Conservation (phyloP, 192 early-diverging fungal species). For the Mortierella claussenii region DNA sequence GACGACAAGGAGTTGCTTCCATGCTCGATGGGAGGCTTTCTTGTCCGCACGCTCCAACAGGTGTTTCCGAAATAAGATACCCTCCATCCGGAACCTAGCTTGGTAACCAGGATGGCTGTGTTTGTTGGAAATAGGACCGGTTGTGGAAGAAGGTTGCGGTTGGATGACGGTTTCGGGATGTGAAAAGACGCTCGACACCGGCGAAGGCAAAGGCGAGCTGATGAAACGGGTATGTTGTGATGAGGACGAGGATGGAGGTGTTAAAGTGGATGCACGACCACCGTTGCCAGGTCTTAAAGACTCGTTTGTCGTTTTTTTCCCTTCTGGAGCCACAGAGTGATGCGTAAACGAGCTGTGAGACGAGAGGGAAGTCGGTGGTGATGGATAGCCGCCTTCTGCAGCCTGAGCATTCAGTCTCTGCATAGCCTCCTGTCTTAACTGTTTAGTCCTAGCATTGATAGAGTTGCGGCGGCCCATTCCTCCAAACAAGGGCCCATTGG, state of each 20-base stretch:
- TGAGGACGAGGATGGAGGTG: neutral
- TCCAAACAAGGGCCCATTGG: slow-evolving; percentile 4
- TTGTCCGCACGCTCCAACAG: slow-evolving; percentile 77
- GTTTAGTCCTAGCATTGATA: slow-evolving; percentile 23
- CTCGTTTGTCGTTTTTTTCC: neutral
- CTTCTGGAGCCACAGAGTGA: neutral
- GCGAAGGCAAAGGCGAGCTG: slow-evolving; percentile 1
- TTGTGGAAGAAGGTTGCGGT: neutral
- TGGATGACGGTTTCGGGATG: neutral
- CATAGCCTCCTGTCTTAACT: slow-evolving; percentile 26
- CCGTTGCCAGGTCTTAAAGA: neutral
- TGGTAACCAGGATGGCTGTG: neutral
- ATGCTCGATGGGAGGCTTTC: slow-evolving; percentile 84
- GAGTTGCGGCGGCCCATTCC: slow-evolving; percentile 26
- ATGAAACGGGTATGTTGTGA: neutral
- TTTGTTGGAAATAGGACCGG: neutral
- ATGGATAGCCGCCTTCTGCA: neutral
- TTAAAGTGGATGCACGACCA: neutral
- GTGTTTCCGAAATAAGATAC: slow-evolving; percentile 92
- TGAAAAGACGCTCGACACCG: neutral
- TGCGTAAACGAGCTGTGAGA: neutral
- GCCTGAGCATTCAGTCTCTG: slow-evolving; percentile 16
- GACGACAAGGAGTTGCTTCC: slow-evolving; percentile 84
- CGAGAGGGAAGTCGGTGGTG: too few relatives aligned
- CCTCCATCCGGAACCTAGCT: slow-evolving; percentile 67